These are phyloP conservation scores for Trichocomaceae sp. DNA, from an alignment of 2,329 filamentous ascomycete genomes.

Conservation along the genomic window DNA sequence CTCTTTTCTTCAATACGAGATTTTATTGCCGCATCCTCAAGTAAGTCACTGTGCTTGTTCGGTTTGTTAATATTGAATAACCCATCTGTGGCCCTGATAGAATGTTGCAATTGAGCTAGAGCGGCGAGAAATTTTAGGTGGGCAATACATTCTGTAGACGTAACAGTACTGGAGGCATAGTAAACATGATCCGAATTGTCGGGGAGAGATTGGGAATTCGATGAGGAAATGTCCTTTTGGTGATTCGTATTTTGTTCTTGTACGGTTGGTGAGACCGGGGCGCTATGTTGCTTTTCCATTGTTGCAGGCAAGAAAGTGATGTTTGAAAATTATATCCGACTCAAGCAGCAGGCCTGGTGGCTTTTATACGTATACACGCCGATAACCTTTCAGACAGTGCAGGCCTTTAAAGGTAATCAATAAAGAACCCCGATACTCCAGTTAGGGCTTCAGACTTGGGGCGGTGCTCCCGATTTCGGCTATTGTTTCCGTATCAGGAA, in stretches of 20 bases:
- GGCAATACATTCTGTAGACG: constrained; percentile 56
- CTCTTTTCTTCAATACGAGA: constrained; percentile 43
- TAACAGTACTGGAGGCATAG: constrained; percentile 17
- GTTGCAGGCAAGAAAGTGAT: not conserved
- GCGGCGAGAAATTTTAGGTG: constrained; percentile 67
- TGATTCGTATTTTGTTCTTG: not conserved
- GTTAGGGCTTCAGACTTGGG: not conserved
- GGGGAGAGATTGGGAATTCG: not conserved
- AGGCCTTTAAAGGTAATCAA: not conserved
- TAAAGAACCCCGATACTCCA: not conserved
- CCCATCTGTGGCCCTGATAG: constrained; percentile 60
- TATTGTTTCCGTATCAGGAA: not conserved
- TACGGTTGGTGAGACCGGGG: not conserved
- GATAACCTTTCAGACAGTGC: not conserved
- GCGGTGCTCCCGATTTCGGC: not conserved
- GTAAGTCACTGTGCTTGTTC: constrained; percentile 47
- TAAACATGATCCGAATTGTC: not conserved
- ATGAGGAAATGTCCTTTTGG: not conserved
- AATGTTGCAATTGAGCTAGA: constrained; percentile 61
- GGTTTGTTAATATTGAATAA: constrained; percentile 47
- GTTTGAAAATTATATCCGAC: not conserved
- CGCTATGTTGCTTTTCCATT: not conserved
- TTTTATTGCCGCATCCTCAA: constrained; percentile 39
- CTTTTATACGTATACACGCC: not conserved
- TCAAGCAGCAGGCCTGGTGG: no score